Conservation (phyloP, 2,329 filamentous ascomycete genomes). For the Sporothrix pseudoabietina region DNA sequence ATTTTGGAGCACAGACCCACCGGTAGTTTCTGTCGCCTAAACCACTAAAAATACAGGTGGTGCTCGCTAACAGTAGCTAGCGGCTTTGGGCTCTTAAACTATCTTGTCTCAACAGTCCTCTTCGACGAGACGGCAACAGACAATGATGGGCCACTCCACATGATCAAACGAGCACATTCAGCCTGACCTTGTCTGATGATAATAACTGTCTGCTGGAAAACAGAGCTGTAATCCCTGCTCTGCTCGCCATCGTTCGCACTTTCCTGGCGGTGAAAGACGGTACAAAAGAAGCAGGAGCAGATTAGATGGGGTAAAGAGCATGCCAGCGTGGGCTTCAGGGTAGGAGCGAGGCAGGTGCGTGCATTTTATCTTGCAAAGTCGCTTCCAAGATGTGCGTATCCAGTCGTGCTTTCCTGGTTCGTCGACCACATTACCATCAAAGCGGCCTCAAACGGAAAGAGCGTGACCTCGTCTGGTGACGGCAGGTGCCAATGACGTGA, state of each 20-base stretch:
- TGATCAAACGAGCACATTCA: neutral
- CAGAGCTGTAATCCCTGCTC: neutral
- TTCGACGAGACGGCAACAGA: neutral
- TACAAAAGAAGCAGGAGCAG: neutral
- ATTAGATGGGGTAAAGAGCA: neutral
- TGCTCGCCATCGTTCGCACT: neutral
- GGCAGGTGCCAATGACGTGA: conserved; percentile 21
- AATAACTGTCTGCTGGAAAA: neutral
- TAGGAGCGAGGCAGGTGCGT: neutral
- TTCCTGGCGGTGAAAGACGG: conserved; percentile 4
- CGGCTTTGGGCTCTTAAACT: neutral
- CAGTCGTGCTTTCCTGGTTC: neutral
- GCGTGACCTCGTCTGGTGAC: neutral
- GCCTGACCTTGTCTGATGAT: neutral
- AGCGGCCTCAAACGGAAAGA: neutral
- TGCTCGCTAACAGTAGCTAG: neutral
- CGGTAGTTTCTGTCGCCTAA: conserved; percentile 13
- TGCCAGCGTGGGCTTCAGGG: neutral
- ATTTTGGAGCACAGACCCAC: neutral
- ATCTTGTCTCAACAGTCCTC: neutral
- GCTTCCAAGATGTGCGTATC: neutral
- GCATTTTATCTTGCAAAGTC: neutral
- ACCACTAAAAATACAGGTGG: neutral
- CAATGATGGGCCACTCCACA: neutral
- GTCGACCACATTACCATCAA: neutral